Conservation (phyloP, 257 asterid genomes). For the Buddleja alternifolia region DNA sequence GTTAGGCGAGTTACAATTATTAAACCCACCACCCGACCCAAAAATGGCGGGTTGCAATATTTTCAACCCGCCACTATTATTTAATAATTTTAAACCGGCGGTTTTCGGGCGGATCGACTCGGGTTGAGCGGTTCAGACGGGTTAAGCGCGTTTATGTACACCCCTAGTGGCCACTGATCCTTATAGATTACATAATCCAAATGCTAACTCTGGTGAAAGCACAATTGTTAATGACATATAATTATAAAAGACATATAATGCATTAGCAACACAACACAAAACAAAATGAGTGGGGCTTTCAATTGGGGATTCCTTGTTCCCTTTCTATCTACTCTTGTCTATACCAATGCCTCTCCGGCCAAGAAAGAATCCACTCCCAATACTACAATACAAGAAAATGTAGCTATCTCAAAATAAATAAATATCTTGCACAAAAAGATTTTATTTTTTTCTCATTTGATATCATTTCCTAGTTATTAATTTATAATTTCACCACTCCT, state of each 20-base stretch:
- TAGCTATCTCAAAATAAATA: not conserved
- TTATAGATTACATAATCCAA: not conserved
- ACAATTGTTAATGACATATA: not conserved
- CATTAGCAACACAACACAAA: conserved; percentile 3
- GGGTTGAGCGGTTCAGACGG: no score
- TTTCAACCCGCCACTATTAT: no score
- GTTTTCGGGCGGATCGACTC: no score
- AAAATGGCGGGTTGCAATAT: no score
- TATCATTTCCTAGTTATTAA: no score
- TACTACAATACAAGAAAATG: not conserved
- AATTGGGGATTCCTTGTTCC: not conserved
- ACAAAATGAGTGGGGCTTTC: conserved; percentile 18
- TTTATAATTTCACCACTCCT: not conserved
- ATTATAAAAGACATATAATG: not conserved
- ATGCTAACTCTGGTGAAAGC: not conserved
- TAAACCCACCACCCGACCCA: no score
- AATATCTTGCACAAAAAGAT: not conserved
- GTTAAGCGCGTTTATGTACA: no score
- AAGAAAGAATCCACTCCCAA: not conserved
- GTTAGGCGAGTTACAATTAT: no score
- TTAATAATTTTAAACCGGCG: no score
- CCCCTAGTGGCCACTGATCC: no score
- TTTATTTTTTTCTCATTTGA: not conserved
- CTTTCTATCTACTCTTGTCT: not conserved
- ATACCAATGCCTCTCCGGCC: not conserved